Percentiles rank a stretch among this genome's conserved stretches.
Conservation (phyloP, 306 rosid genomes). For the Oxytropis ochrocephala region DNA sequence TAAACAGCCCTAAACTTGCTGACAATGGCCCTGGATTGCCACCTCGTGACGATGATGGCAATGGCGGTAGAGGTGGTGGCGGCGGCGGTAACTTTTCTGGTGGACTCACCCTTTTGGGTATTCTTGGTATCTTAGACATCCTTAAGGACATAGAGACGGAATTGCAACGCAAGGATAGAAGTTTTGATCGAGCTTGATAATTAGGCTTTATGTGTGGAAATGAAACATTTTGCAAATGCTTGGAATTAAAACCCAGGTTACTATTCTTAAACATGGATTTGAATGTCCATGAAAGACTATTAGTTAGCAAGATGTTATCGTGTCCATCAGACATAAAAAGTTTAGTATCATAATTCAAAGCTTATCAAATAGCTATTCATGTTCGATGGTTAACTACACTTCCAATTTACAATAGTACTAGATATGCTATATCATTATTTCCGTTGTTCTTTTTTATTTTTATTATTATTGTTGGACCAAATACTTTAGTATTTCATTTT, state of each 20-base stretch:
- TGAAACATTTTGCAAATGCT: not conserved
- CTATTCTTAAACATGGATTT: not conserved
- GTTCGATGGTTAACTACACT: no score
- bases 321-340: no score
- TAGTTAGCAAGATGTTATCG: no score
- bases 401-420: no score
- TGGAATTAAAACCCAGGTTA: not conserved
- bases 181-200: not conserved
- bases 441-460: no score
- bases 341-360: no score
- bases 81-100: conserved; percentile 76
- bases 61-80: conserved; percentile 73
- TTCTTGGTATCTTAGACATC: conserved; percentile 74
- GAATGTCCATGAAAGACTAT: no score
- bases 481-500: no score
- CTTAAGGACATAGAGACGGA: conserved; percentile 74
- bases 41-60: conserved; percentile 53
- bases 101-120: conserved; percentile 66
- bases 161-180: conserved; percentile 33
- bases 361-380: no score
- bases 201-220: not conserved
- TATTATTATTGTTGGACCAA: no score
- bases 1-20: conserved; percentile 55
- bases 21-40: conserved; percentile 72
- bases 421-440: no score